Evolutionary conservation across 164 flowering plant genomes (phyloP), one percentile per base, ranked within the genome.

Genomic region (Berberis vulgaris): DNA sequence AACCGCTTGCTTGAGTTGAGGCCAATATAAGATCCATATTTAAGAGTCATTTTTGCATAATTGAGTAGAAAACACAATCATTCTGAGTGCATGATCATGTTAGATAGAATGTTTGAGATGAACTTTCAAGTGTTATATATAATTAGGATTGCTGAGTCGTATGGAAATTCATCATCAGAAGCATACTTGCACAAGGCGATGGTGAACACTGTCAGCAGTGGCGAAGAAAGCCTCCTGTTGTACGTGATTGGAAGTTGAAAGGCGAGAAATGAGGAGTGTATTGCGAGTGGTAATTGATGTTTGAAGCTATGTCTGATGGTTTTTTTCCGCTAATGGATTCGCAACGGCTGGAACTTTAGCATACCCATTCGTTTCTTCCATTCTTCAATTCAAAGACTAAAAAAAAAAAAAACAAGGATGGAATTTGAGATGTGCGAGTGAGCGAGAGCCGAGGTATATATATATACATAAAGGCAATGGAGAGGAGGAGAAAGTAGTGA

Each of bases 261-360:
- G 94, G 96, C 6, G 97, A 90, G 64, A 93, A 93, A 78, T 93
- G 98, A 67, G 97, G 96, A 69, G 79, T 86, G 66, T 76, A 88
- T n/a, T 61, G 75, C 8, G 91, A 90, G 64, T 93, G 97, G 67
- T 86, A 93, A 62, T 72, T 85, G 78, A 93, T 93, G 64, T 90
- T 90, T 1, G 90, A 78, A 1, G 97, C 97, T 45, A 93, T 83
- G 43, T 83, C 88, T 9, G 74, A 43, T 4, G 96, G 76, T 26
- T 80, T 78, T 26, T 26, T 57, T 78, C 81, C 0, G 92, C 82
- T 65, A 77, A 64, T 0, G 98, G 97, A 66, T 83, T 66, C 2
- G 98, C 89, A 13, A 65, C 71, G 0, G 90, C 83, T 4, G 85
- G 84, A 60, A 86, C 61, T 56, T 83, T 79, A 1, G 74, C 26